Evolutionary conservation across 2,329 filamentous ascomycete genomes (phyloP).

Genomic region (Pseudocercospora crystallina): DNA sequence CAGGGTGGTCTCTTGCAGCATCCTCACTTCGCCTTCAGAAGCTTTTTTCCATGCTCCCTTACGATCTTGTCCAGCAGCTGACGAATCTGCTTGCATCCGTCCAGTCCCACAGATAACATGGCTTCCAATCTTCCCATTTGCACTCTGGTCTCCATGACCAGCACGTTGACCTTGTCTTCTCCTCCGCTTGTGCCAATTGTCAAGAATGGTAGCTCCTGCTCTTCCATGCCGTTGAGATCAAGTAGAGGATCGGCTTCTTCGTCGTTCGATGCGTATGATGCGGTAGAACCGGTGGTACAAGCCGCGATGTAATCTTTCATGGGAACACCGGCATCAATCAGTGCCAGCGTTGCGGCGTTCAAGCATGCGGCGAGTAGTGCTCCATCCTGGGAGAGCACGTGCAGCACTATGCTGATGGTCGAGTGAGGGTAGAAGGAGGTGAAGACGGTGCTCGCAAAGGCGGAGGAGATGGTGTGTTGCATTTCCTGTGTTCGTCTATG

Average conservation of each 20-base stretch:
- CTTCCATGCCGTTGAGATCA: conserved; percentile 76
- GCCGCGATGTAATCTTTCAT: conserved; percentile 91
- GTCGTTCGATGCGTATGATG: conserved; percentile 59
- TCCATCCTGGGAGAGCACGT: conserved; percentile 87
- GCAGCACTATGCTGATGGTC: conserved; percentile 77
- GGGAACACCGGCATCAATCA: conserved; percentile 91
- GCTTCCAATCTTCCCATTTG: conserved; percentile 79
- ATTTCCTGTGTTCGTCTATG: conserved; percentile 75
- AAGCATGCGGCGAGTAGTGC: conserved; percentile 84
- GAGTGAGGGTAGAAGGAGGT: conserved; percentile 87
- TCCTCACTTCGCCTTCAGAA: conserved; percentile 49
- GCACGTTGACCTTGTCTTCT: conserved; percentile 69
- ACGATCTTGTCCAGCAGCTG: conserved; percentile 79
- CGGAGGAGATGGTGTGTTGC: conserved; percentile 72
- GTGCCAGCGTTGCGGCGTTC: conserved; percentile 86
- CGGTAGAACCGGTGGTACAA: conserved; percentile 81
- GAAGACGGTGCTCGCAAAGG: conserved; percentile 76
- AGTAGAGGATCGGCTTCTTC: conserved; percentile 78
- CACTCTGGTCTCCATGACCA: conserved; percentile 87
- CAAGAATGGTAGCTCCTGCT: conserved; percentile 83
- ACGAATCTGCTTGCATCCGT: conserved; percentile 85
- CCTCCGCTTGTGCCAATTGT: conserved; percentile 69
- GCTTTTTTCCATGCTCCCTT: conserved; percentile 64
- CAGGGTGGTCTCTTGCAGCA: not conserved
- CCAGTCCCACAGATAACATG: conserved; percentile 88